Evolutionary conservation across 768 basidiomycete species (phyloP).

Genomic region (Lanmaoa pseudosensibilis): DNA sequence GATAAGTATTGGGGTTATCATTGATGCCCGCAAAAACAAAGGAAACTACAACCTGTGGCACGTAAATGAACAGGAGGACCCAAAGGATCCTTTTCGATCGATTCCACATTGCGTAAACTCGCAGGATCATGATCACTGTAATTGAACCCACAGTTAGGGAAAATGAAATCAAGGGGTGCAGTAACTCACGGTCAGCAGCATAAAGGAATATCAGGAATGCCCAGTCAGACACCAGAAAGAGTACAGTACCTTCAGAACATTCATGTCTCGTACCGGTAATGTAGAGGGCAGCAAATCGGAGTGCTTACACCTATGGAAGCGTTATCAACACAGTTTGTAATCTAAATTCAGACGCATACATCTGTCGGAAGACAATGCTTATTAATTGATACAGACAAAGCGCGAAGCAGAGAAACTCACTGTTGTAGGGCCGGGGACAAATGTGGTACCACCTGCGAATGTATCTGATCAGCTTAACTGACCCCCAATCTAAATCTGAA

Average conservation of each 20-base stretch:
- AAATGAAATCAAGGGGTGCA: too few species aligned
- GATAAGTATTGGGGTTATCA: too few species aligned
- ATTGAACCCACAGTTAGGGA: too few species aligned
- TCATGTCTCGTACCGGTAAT: background rate
- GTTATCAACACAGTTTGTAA: background rate
- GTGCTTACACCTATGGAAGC: background rate
- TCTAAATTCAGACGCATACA: background rate
- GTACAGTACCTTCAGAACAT: background rate
- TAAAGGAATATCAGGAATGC: background rate
- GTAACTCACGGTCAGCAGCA: too few species aligned
- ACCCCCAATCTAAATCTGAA: background rate
- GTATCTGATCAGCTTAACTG: background rate
- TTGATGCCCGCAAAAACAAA: too few species aligned
- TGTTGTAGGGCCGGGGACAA: background rate
- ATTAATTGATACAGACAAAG: background rate
- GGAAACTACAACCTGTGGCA: too few species aligned
- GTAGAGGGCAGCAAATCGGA: background rate
- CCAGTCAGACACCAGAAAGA: background rate
- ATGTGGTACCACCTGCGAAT: background rate
- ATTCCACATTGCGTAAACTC: too few species aligned
- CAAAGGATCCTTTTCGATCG: too few species aligned
- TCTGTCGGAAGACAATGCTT: background rate
- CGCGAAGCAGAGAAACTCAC: background rate
- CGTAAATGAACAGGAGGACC: too few species aligned
- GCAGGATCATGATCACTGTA: too few species aligned